These are phyloP conservation scores for Diddensiella caesifluorescens DNA, from an alignment of 805 yeast genomes.

Conservation along the genomic window DNA sequence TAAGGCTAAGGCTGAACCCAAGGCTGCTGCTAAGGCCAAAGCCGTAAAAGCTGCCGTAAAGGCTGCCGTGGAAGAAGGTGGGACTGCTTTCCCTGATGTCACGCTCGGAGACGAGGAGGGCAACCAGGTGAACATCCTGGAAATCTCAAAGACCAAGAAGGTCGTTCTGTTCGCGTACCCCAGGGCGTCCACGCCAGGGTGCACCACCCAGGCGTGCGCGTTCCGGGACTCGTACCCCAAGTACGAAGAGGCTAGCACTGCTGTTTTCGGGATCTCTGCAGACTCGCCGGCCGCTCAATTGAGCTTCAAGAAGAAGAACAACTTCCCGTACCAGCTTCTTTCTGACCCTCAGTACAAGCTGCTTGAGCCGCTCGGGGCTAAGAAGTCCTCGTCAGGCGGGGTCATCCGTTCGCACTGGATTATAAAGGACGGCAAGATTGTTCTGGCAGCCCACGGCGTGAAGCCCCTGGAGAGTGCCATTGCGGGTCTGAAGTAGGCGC, in stretches of 20 bases:
- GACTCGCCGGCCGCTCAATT: conserved; percentile 78
- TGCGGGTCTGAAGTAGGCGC: conserved; percentile 27
- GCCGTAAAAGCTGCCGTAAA: conserved; percentile 8
- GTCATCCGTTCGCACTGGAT: conserved; percentile 90
- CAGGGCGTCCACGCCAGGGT: conserved; percentile 91
- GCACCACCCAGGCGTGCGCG: conserved; percentile 92
- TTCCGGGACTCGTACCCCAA: conserved; percentile 62
- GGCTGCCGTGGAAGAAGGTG: conserved; percentile 1
- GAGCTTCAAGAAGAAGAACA: conserved; percentile 66
- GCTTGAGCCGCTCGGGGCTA: conserved; percentile 75
- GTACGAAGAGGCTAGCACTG: conserved; percentile 46
- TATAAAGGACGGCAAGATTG: conserved; percentile 69
- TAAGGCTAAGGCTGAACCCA: conserved; percentile 7
- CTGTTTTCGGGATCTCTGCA: conserved; percentile 76
- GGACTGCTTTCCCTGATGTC: conserved; percentile 51
- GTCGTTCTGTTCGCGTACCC: conserved; percentile 69
- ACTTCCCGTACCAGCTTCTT: conserved; percentile 65
- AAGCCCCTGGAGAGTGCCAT: conserved; percentile 37
- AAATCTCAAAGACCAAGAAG: conserved; percentile 36
- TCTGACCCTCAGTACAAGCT: conserved; percentile 69
- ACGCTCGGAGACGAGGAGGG: conserved; percentile 64
- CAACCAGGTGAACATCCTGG: conserved; percentile 47
- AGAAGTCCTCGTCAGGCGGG: conserved; percentile 55
- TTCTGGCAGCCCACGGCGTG: conserved; percentile 46
- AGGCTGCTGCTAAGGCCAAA: conserved; percentile 14